Evolutionary conservation across 2,329 filamentous ascomycete species (phyloP), one percentile per base, ranked within the genome.

Genomic region (Verticillium albo-atrum): DNA sequence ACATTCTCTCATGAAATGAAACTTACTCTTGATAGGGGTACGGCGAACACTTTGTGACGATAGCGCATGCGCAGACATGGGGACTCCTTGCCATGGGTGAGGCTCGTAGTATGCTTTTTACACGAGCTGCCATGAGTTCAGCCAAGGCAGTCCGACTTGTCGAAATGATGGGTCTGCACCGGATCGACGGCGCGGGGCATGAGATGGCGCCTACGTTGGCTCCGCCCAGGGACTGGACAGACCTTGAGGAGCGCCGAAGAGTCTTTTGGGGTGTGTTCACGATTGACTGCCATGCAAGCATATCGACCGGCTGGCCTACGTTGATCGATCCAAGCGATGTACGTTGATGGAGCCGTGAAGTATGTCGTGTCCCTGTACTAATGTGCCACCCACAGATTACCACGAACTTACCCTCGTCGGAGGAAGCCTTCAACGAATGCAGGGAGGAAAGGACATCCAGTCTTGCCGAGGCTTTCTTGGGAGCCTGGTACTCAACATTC

Each of bases 231-330:
- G 90, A 92, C 68, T 96, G 91, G 91, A 87, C 85, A 1, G 94
- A 97, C 62, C 64, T 79, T 23, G 80, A 83, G 61, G 93, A 98
- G 72, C 82, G 93, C 56, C 83, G 94, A 60, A 82, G 94, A 64
- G 88, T 90, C 0, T 96, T 97, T 66, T 97, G 94, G 94, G 85
- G 88, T 64, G 83, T 87, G 1, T 97, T 94, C 68, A 89, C 88
- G 65, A 82, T 90, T 50, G 93, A 97, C 71, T 84, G 90, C 27
- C 96, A 96, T 74, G 89, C 91, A 2, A 92, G 89, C 67, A 90
- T 96, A 56, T 92, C 91, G 14, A 96, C 92, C 4, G 93, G 93
- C 2, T 97, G 93, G 93, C 91, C 93, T 0, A 89, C 91, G 77
- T 77, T 87, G 27, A 87, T 97, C 50, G 88, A 96, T 63, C 83